Evolutionary conservation across 129 eudicot genomes (phyloP), one percentile per base, ranked within the genome.

Genomic region (Pulicaria dysenterica): DNA sequence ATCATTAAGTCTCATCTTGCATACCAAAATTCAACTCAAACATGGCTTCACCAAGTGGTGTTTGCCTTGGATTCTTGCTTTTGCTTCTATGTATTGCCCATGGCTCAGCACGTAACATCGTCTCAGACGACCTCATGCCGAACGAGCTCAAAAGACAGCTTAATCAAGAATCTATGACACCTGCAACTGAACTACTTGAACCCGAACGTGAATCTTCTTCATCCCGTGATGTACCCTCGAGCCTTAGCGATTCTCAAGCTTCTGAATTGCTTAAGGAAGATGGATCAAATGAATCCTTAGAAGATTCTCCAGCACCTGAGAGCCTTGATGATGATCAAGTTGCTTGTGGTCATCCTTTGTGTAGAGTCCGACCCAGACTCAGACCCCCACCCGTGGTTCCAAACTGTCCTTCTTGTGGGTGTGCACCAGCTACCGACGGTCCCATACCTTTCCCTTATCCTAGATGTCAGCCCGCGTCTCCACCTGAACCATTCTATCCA

Each of bases 1-100:
- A 69, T 24, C 2, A 24, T 24, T 24, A 51, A 43, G 9, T 14
- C 1, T 19, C 38, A 37, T 70, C 48, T 42, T 43, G 60, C 48
- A 70, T 50, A 14, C 12, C 48, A 55, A 59, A 59, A 60, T 50
- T 34, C 72, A 70, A 70, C 4, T 12, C 69, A 58, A 37, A 45
- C n/a, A 77, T 77, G 81, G 81, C 76, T 60, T 55, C 81, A 70
- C 67, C 36, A 3, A 62, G 3, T 13, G 44, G 38, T 50, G 5
- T 63, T 56, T 41, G 41, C 24, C 7, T 78, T 15, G 73, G 59
- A 70, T 78, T 78, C 82, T 15, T 78, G 42, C 34, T 77, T 47
- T 69, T 77, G 66, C 65, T 63, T 53, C 66, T 78, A n/a, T 70
- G 65, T 19, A 34, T 63, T 38, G 51, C 42, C 16, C 59, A 77